Evolutionary conservation across 2,329 filamentous ascomycete species (phyloP).

Genomic region (Penicillium sp.): DNA sequence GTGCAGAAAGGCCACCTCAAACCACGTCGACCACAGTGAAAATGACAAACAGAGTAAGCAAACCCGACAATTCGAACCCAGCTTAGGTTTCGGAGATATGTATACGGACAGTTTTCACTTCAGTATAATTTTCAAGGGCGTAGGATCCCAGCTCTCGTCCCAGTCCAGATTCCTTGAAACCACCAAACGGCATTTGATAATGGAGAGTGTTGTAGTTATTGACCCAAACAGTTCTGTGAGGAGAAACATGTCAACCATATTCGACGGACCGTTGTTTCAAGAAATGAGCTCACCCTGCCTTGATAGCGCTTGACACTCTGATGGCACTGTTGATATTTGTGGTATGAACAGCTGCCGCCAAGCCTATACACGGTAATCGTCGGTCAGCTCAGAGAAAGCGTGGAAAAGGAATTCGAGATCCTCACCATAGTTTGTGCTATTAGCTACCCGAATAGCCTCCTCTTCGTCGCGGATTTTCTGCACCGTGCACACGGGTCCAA

Average conservation of each 20-base stretch:
- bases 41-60: too few relatives aligned
- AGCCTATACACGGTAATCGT: conserved; percentile 49
- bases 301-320: conserved; percentile 66
- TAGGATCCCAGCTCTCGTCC: conserved; percentile 46
- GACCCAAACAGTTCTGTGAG: conserved; percentile 56
- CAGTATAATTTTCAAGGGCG: conserved; percentile 45
- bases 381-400: too few relatives aligned
- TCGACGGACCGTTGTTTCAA: neutral
- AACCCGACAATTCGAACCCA: neutral
- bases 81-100: neutral
- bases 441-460: conserved; percentile 67
- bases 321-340: conserved; percentile 74
- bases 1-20: too few relatives aligned
- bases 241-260: neutral
- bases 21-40: too few relatives aligned
- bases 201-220: conserved; percentile 69
- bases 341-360: conserved; percentile 77
- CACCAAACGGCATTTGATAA: conserved; percentile 29
- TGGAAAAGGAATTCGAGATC: neutral
- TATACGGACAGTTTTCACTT: conserved; percentile 40
- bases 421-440: conserved; percentile 67
- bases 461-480: conserved; percentile 71
- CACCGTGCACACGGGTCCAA: conserved; percentile 74
- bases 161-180: conserved; percentile 46
- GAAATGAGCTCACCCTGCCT: conserved; percentile 59